phyloP scores from a whole-genome alignment of 2,329 filamentous ascomycete genomes.

The Verticillium albo-atrum region DNA sequence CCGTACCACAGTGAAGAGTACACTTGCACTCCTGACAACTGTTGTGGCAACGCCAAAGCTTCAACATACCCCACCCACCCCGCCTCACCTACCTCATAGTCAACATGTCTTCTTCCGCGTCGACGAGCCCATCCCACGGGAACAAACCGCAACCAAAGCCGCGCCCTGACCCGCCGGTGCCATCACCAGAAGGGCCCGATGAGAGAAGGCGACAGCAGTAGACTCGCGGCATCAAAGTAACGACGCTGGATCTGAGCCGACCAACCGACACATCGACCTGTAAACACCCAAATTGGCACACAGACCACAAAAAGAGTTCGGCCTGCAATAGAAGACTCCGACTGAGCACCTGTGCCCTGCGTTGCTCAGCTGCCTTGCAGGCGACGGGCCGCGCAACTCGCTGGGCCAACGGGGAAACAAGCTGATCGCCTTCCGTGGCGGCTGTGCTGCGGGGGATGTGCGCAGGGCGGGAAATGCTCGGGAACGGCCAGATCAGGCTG shows the following conservation, averaged over 20 bases:
- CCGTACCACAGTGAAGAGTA: neutral
- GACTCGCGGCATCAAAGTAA: neutral
- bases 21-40: neutral
- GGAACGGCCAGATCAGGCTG: neutral
- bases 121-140: conserved; percentile 1
- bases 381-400: neutral
- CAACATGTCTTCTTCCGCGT: neutral
- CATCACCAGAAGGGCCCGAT: conserved; percentile 19
- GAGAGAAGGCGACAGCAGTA: conserved; percentile 3
- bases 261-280: neutral
- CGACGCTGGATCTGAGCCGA: neutral
- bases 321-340: too few relatives aligned
- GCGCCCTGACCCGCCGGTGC: conserved; percentile 23
- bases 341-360: neutral
- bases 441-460: neutral
- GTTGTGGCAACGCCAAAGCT: neutral
- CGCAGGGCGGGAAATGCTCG: neutral
- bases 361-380: neutral
- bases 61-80: neutral
- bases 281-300: neutral
- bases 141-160: conserved; percentile 23
- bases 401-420: neutral
- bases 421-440: neutral
- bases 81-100: neutral
- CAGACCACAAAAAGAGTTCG: neutral